Conservation (phyloP, 2,329 filamentous ascomycete species). For the Cryphonectria radicalis region DNA sequence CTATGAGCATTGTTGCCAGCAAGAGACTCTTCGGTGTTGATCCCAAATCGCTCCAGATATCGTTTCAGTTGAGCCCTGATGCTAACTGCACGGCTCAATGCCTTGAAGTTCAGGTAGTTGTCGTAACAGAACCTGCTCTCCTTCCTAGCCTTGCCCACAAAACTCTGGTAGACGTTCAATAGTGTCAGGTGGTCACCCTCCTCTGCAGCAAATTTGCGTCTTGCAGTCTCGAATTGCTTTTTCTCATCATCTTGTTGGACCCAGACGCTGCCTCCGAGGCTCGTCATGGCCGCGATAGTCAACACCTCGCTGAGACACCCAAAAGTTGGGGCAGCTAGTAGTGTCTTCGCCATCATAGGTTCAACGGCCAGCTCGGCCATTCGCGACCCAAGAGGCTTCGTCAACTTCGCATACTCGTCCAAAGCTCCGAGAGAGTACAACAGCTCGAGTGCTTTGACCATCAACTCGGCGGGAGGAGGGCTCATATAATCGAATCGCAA, state of each 20-base stretch:
- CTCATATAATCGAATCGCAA: conserved; percentile 89
- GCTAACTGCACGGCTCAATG: conserved; percentile 79
- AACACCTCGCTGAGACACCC: conserved; percentile 83
- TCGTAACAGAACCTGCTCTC: conserved; percentile 86
- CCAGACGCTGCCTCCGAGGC: conserved; percentile 81
- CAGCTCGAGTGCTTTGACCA: conserved; percentile 85
- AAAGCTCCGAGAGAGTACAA: conserved; percentile 85
- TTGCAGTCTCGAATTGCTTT: conserved; percentile 72
- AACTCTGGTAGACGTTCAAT: conserved; percentile 90
- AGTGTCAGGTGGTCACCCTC: conserved; percentile 94
- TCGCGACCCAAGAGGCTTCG: conserved; percentile 79
- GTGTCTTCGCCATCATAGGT: conserved; percentile 91
- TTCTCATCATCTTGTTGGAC: conserved; percentile 78
- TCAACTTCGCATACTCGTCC: conserved; percentile 88
- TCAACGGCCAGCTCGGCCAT: conserved; percentile 94
- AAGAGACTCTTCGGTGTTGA: conserved; percentile 69
- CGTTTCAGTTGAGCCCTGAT: conserved; percentile 85
- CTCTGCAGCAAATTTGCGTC: conserved; percentile 84
- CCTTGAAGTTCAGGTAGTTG: conserved; percentile 85
- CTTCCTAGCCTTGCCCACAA: conserved; percentile 80
- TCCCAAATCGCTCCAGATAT: conserved; percentile 83
- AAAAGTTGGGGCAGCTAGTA: conserved; percentile 76
- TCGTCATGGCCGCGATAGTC: conserved; percentile 93
- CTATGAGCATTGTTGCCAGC: conserved; percentile 35
- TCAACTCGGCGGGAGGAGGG: conserved; percentile 80